Conservation (phyloP, 768 basidiomycete genomes). For the Suillus paluster region DNA sequence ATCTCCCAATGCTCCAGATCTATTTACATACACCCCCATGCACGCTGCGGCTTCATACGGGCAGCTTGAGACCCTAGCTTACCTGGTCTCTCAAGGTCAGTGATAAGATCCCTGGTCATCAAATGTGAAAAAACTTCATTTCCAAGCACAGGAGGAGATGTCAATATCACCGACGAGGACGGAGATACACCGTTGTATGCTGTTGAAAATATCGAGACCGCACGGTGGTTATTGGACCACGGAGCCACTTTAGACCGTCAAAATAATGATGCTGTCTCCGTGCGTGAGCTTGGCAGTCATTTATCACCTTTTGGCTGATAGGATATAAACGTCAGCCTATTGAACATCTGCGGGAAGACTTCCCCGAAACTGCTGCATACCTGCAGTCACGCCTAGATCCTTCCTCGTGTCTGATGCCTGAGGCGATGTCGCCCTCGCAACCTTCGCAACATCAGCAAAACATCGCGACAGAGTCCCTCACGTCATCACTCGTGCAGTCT, state of each 20-base stretch:
- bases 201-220: constrained; percentile 81
- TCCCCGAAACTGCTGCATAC: constrained; percentile 66
- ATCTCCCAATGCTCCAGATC: constrained; percentile 74
- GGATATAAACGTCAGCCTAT: constrained; percentile 53
- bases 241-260: constrained; percentile 67
- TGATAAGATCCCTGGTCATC: constrained; percentile 8
- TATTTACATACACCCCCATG: constrained; percentile 84
- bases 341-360: constrained; percentile 72
- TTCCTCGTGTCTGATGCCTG: constrained; percentile 14
- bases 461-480: constrained; percentile 68
- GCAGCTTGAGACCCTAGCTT: constrained; percentile 74
- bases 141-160: constrained; percentile 69
- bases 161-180: constrained; percentile 84
- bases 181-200: constrained; percentile 93
- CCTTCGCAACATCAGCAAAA: constrained; percentile 75
- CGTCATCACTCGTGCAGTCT: constrained; percentile 64
- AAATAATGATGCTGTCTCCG: constrained; percentile 79
- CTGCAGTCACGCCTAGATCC: constrained; percentile 46
- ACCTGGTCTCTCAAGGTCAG: constrained; percentile 74
- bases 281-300: constrained; percentile 42
- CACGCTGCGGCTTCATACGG: constrained; percentile 95
- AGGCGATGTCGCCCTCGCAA: constrained; percentile 20
- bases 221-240: constrained; percentile 75
- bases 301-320: constrained; percentile 18
- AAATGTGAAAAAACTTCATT: not conserved